A percentile compares a stretch with the other conserved stretches of the same genome.
These are phyloP conservation scores for Pyrenula aspistea DNA, from an alignment of 495 filamentous ascomycete species.

Conservation along the genomic window DNA sequence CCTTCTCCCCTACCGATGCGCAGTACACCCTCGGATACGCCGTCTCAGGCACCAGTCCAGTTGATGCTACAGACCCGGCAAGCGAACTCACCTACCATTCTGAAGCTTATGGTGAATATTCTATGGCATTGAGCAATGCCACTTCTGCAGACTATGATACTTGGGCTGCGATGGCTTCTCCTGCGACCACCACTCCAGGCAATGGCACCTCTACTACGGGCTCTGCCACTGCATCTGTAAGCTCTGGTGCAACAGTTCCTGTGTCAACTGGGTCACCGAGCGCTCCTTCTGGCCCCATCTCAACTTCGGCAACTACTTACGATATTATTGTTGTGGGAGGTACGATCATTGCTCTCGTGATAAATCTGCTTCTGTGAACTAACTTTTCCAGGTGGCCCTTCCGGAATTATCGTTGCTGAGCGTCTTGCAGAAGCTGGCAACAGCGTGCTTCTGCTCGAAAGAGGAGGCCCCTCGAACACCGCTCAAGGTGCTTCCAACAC, in stretches of 20 bases:
- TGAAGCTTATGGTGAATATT: constrained; percentile 20
- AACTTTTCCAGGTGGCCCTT: no score
- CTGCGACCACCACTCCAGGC: background rate
- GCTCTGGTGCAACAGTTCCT: background rate
- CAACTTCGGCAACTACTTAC: constrained; percentile 8
- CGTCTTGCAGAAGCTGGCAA: constrained; percentile 51
- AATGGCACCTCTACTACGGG: constrained; percentile 1
- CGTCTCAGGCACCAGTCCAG: constrained; percentile 9
- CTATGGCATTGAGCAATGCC: constrained; percentile 15
- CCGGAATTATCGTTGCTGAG: constrained; percentile 37
- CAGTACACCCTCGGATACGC: constrained; percentile 18
- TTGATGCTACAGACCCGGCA: constrained; percentile 6
- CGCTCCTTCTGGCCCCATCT: constrained; percentile 4
- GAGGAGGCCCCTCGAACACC: constrained; percentile 20
- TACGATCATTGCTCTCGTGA: background rate
- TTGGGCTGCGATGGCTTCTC: constrained; percentile 14
- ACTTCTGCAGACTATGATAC: constrained; percentile 15
- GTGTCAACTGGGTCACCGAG: background rate
- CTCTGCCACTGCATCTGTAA: constrained; percentile 2
- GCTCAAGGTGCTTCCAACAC: constrained; percentile 18
- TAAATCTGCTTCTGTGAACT: background rate
- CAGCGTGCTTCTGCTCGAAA: constrained; percentile 28
- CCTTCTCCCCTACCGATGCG: constrained; percentile 7
- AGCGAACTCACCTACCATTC: constrained; percentile 17
- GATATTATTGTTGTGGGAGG: constrained; percentile 15